Conservation (phyloP, 2,329 filamentous ascomycete species). For the Dothistroma pini region DNA sequence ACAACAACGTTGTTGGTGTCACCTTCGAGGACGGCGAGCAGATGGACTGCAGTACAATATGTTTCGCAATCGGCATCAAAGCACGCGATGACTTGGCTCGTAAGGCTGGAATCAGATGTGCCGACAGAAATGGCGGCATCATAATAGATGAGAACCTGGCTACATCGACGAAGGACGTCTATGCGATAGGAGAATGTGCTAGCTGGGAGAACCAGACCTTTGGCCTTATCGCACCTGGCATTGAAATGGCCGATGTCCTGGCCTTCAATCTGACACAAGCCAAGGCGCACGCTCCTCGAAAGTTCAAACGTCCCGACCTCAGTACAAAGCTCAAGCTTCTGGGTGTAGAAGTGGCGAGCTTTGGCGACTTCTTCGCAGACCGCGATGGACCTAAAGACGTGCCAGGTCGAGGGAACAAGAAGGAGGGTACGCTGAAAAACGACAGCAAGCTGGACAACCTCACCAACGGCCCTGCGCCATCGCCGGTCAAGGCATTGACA, state of each 20-base stretch:
- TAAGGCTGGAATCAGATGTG: slow-evolving; percentile 66
- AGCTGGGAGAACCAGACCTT: slow-evolving; percentile 86
- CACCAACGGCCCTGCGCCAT: slow-evolving; percentile 54
- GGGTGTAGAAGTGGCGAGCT: slow-evolving; percentile 87
- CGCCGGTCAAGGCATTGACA: slow-evolving; percentile 73
- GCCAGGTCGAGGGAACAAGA: slow-evolving; percentile 54
- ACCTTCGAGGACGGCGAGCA: slow-evolving; percentile 76
- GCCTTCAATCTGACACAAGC: slow-evolving; percentile 88
- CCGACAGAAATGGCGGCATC: slow-evolving; percentile 70
- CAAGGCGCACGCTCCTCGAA: slow-evolving; percentile 63
- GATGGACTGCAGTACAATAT: slow-evolving; percentile 75
- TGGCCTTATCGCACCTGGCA: slow-evolving; percentile 80
- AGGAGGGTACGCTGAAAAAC: slow-evolving; percentile 38
- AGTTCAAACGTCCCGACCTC: slow-evolving; percentile 77
- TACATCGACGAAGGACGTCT: slow-evolving; percentile 70
- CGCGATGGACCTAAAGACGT: slow-evolving; percentile 73
- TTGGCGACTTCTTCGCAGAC: slow-evolving; percentile 91
- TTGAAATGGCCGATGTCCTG: slow-evolving; percentile 90
- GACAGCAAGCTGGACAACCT: slow-evolving; percentile 49
- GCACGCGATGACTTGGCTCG: slow-evolving; percentile 74
- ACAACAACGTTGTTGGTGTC: slow-evolving; percentile 68
- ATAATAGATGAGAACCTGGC: slow-evolving; percentile 63
- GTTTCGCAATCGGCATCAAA: slow-evolving; percentile 85
- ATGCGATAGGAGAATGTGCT: slow-evolving; percentile 87
- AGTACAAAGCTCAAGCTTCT: slow-evolving; percentile 90